phyloP scores from a whole-genome alignment of 2,329 filamentous ascomycete genomes.

The Fusarium proliferatum region DNA sequence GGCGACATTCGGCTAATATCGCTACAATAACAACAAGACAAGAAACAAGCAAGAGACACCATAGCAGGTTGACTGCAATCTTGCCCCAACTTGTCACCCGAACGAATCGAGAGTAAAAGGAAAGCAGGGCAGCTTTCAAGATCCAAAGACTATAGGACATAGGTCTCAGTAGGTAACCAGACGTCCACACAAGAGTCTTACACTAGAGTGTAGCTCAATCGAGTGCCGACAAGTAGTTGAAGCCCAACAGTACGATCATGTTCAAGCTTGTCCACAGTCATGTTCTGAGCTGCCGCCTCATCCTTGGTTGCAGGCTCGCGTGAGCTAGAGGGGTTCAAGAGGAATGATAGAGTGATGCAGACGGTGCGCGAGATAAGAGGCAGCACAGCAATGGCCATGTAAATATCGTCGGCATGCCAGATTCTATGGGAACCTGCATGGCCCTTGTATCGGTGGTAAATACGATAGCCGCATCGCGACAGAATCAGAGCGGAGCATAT shows the following conservation, averaged over 20 bases:
- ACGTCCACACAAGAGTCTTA: not conserved
- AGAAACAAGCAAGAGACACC: constrained; percentile 37
- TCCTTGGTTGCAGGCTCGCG: constrained; percentile 1
- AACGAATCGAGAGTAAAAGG: constrained; percentile 46
- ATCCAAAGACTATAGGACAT: constrained; percentile 39
- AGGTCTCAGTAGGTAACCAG: not conserved
- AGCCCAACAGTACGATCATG: constrained; percentile 27
- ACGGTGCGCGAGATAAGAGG: constrained; percentile 41
- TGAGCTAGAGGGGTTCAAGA: constrained; percentile 37
- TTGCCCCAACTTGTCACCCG: constrained; percentile 29
- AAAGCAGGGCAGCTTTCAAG: constrained; percentile 43
- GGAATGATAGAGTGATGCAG: constrained; percentile 39
- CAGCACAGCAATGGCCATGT: constrained; percentile 44
- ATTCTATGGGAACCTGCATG: constrained; percentile 43
- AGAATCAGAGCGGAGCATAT: constrained; percentile 43
- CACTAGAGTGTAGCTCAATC: constrained; percentile 44
- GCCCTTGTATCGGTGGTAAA: constrained; percentile 34
- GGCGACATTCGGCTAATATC: constrained; percentile 42
- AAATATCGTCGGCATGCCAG: constrained; percentile 45
- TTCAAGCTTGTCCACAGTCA: constrained; percentile 20
- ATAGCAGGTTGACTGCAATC: constrained; percentile 18
- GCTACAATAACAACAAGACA: constrained; percentile 39
- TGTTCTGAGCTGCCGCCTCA: constrained; percentile 20
- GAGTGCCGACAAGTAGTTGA: constrained; percentile 37
- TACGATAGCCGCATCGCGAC: constrained; percentile 41